Conservation (phyloP, 345 rosid genomes). For the Atalantia buxifolia region DNA sequence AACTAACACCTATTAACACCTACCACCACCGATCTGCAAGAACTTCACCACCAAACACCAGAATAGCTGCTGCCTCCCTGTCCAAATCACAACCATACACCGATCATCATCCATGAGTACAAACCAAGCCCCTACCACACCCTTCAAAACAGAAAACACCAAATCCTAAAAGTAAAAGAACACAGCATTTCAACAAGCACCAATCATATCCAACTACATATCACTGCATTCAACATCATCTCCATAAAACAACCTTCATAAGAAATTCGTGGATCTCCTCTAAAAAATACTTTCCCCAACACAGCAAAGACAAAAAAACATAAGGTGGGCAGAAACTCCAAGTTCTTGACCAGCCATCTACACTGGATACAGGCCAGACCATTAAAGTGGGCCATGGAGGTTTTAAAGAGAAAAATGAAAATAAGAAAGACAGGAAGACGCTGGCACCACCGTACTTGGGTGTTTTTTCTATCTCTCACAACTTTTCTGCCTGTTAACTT, state of each 20-base stretch:
- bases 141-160: slow-evolving; percentile 50
- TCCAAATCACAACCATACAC: slow-evolving; percentile 73
- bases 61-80: slow-evolving; percentile 56
- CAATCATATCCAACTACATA: slow-evolving; percentile 26
- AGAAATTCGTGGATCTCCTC: slow-evolving; percentile 21
- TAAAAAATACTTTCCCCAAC: slow-evolving; percentile 21
- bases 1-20: slow-evolving; percentile 37
- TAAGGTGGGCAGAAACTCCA: slow-evolving; percentile 17
- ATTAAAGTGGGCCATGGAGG: neutral
- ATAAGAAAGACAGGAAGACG: neutral
- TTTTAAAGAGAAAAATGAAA: neutral
- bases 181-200: slow-evolving; percentile 35
- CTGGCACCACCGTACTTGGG: neutral
- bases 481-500: no score
- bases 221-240: slow-evolving; percentile 28
- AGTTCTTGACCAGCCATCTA: slow-evolving; percentile 18
- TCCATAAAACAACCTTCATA: slow-evolving; percentile 24
- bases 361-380: neutral
- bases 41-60: slow-evolving; percentile 40
- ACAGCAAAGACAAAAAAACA: slow-evolving; percentile 10
- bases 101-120: slow-evolving; percentile 56
- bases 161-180: slow-evolving; percentile 36
- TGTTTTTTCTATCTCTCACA: neutral
- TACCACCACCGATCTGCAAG: slow-evolving; percentile 44
- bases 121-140: slow-evolving; percentile 40